Percentiles rank a stretch among this genome's conserved stretches.
Conservation (phyloP, 768 basidiomycete genomes). For the Mycena filopes region DNA sequence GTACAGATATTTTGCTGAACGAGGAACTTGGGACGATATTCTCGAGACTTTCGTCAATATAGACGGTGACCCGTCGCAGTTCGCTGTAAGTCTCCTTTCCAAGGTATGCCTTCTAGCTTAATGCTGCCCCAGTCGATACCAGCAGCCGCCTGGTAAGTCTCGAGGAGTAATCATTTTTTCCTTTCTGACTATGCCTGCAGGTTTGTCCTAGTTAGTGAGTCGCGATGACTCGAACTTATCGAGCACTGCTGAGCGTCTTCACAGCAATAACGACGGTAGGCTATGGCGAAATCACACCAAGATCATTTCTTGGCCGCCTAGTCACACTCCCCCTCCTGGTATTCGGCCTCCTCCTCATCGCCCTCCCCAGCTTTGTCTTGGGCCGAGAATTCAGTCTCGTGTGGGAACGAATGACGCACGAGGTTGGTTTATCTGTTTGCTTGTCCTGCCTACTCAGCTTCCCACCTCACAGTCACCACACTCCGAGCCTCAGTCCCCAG, state of each 20-base stretch:
- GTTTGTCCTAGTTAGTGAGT: slow-evolving; percentile 86
- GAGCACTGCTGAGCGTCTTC: slow-evolving; percentile 15
- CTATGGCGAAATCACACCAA: slow-evolving; percentile 92
- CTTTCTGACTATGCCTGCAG: slow-evolving; percentile 37
- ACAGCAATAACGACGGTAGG: slow-evolving; percentile 89
- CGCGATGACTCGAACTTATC: background rate
- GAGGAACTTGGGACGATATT: slow-evolving; percentile 88
- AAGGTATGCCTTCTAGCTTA: background rate
- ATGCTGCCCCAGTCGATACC: slow-evolving; percentile 64
- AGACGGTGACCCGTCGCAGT: slow-evolving; percentile 86
- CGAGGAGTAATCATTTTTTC: slow-evolving; percentile 7
- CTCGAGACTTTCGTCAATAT: slow-evolving; percentile 85
- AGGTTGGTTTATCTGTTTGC: slow-evolving; percentile 43
- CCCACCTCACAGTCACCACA: slow-evolving; percentile 6
- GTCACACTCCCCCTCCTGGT: slow-evolving; percentile 88
- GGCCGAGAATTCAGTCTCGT: slow-evolving; percentile 92
- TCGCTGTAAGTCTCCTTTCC: slow-evolving; percentile 61
- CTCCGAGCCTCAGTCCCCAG: slow-evolving; percentile 34
- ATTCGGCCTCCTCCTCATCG: slow-evolving; percentile 89
- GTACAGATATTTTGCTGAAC: slow-evolving; percentile 85
- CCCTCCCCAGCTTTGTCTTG: slow-evolving; percentile 91
- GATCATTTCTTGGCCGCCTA: slow-evolving; percentile 87
- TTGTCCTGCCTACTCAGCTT: slow-evolving; percentile 10
- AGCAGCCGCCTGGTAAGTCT: slow-evolving; percentile 78
- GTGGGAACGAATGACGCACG: slow-evolving; percentile 82